These are phyloP conservation scores for Fibroporia radiculosa DNA, from an alignment of 768 basidiomycete species.

Conservation along the genomic window DNA sequence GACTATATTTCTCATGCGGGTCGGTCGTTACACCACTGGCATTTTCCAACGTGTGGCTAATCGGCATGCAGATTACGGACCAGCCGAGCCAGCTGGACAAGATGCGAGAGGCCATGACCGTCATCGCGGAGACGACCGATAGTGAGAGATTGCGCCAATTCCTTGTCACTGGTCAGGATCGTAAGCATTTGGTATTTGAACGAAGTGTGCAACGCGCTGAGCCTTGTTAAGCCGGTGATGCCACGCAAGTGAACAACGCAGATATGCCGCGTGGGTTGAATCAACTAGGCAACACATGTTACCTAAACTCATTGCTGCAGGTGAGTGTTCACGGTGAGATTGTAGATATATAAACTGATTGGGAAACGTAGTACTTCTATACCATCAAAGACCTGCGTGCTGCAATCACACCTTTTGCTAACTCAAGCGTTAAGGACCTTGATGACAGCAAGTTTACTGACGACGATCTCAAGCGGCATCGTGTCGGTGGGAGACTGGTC, in stretches of 20 bases:
- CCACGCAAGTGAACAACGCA: conserved; percentile 39
- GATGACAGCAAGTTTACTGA: conserved; percentile 70
- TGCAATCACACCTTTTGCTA: conserved; percentile 55
- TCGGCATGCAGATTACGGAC: conserved; percentile 52
- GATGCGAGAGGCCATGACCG: conserved; percentile 63
- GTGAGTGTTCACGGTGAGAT: conserved; percentile 26
- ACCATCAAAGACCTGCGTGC: conserved; percentile 88
- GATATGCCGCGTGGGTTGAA: conserved; percentile 83
- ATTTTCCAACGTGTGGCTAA: conserved; percentile 1
- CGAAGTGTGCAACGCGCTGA: background rate
- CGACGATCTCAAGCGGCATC: conserved; percentile 73
- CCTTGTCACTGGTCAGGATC: conserved; percentile 59
- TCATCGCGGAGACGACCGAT: conserved; percentile 69
- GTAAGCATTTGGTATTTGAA: conserved; percentile 41
- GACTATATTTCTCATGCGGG: conserved; percentile 65
- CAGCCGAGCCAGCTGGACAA: conserved; percentile 56
- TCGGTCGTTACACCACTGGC: conserved; percentile 27
- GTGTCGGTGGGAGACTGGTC: conserved; percentile 82
- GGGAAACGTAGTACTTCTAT: conserved; percentile 70
- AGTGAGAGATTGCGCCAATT: conserved; percentile 66
- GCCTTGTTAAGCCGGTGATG: conserved; percentile 52
- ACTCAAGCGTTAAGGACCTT: conserved; percentile 43
- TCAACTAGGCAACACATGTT: conserved; percentile 86
- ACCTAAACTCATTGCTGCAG: conserved; percentile 74
- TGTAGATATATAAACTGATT: background rate